phyloP scores from a whole-genome alignment of 179 eudicot species.

The Amaranthus tricolor region DNA sequence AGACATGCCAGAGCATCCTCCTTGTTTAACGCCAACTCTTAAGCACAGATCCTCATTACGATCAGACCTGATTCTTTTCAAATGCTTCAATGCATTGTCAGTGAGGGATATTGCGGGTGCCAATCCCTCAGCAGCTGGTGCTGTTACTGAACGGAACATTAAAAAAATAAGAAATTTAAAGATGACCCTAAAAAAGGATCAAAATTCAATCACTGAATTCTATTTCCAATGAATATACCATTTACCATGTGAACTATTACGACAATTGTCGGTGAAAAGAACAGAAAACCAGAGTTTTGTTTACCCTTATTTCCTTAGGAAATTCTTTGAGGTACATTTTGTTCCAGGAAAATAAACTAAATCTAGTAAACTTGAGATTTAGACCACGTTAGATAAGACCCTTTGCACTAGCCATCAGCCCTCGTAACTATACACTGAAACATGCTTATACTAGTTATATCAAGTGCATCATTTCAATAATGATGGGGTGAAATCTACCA shows the following conservation, averaged over 20 bases:
- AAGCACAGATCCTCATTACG: conserved; percentile 71
- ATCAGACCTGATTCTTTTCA: conserved; percentile 80
- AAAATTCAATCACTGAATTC: background rate
- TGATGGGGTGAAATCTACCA: no score
- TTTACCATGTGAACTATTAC: background rate
- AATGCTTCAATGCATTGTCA: conserved; percentile 80
- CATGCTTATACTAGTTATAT: no score
- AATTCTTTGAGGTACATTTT: background rate
- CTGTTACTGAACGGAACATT: conserved; percentile 26
- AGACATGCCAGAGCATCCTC: conserved; percentile 99
- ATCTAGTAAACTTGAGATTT: background rate
- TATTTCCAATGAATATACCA: background rate
- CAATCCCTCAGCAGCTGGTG: conserved; percentile 54
- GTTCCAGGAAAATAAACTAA: background rate
- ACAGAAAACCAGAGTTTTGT: background rate
- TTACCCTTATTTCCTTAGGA: background rate
- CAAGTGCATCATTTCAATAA: no score
- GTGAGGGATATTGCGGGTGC: conserved; percentile 79
- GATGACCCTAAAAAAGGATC: background rate
- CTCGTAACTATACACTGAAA: no score
- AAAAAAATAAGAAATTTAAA: background rate
- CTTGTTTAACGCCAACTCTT: conserved; percentile 95
- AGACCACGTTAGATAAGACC: background rate
- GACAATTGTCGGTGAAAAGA: background rate
- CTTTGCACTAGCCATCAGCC: background rate